Base-by-base conservation (phyloP, 2,329 filamentous ascomycete species). In the Ilyonectria mors-panacis region DNA sequence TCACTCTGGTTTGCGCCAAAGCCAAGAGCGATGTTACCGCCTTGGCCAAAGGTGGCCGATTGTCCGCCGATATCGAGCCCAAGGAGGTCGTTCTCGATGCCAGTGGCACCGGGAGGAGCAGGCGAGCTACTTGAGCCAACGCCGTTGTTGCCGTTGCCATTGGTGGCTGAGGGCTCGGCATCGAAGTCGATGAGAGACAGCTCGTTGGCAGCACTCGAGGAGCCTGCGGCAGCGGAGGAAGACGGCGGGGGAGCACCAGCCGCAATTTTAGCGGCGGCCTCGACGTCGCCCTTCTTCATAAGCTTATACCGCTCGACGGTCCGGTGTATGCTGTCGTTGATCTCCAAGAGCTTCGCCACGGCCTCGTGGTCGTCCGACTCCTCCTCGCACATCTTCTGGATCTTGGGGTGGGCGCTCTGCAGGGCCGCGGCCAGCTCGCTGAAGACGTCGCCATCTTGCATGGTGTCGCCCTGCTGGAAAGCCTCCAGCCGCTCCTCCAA, bases 311-410 rank as follows among this genome's bases (percentile, higher is more conserved):
- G 87, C 82, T 98, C 94, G 63, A 98, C 94, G 1, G 96, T 99
- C 69, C 95, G 91, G 79, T 98, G 94, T 88, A 99, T 99, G 82
- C 95, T 98, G 81, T 99, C 96, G 79, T 99, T 99, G 78, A 99
- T 98, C 79, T 98, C 94, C 63, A 99, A 88, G 12, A 99, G 86
- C 81, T 97, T 97, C 48, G 94, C 93, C 6, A 99, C 96, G 6
- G 96, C 96, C 83, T 98, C 96, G 68, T 94, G 91, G 77, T 99
- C 96, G 68, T 98, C 95, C 12, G 95, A 98, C 78, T 99, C 96
- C 81, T 99, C 96, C 81, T 98, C 95, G 77, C 95, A 98, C 95
- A 99, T 99, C 83, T 94, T 98, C 79, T 98, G 95, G 71, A 99
- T 98, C 84, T 99, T 99, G 9, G 96, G 96, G 76, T 99, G 96